Conservation (phyloP, 805 yeast genomes). For the Myxozyma lipomycoides region DNA sequence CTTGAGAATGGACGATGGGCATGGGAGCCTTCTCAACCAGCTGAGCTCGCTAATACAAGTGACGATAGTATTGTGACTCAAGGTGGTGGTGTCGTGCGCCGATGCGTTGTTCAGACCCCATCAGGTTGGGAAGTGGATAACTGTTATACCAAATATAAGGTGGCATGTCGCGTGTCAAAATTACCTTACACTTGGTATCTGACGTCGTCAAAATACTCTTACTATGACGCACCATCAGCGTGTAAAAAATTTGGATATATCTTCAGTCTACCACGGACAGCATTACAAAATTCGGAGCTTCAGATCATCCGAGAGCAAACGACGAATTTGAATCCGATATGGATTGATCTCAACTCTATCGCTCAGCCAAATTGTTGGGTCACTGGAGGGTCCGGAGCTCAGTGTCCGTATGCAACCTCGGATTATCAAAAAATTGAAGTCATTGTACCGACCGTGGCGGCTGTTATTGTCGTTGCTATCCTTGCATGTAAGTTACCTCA, state of each 20-base stretch:
- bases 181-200: slow-evolving; percentile 40
- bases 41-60: slow-evolving; percentile 18
- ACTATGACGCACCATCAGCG: slow-evolving; percentile 33
- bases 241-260: slow-evolving; percentile 13
- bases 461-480: slow-evolving; percentile 15
- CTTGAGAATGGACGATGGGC: slow-evolving; percentile 54
- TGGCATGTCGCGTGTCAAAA: slow-evolving; percentile 51
- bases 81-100: slow-evolving; percentile 37
- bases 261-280: slow-evolving; percentile 22
- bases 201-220: slow-evolving; percentile 33
- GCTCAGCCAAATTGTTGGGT: slow-evolving; percentile 25
- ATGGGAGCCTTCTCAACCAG: slow-evolving; percentile 64
- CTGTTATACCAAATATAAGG: slow-evolving; percentile 54
- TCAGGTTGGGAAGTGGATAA: slow-evolving; percentile 63
- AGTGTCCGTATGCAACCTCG: slow-evolving; percentile 9
- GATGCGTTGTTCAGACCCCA: slow-evolving; percentile 44
- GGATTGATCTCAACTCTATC: slow-evolving; percentile 22
- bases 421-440: slow-evolving; percentile 4
- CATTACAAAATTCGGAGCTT: slow-evolving; percentile 22
- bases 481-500: slow-evolving; percentile 16
- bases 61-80: slow-evolving; percentile 6
- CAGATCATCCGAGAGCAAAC: slow-evolving; percentile 5
- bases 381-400: slow-evolving; percentile 23
- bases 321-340: slow-evolving; percentile 12
- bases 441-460: slow-evolving; percentile 25